A percentile compares a stretch with the other conserved stretches of the same genome.
These are phyloP conservation scores for Turnera subulata DNA, from an alignment of 345 rosid species.

Conservation along the genomic window DNA sequence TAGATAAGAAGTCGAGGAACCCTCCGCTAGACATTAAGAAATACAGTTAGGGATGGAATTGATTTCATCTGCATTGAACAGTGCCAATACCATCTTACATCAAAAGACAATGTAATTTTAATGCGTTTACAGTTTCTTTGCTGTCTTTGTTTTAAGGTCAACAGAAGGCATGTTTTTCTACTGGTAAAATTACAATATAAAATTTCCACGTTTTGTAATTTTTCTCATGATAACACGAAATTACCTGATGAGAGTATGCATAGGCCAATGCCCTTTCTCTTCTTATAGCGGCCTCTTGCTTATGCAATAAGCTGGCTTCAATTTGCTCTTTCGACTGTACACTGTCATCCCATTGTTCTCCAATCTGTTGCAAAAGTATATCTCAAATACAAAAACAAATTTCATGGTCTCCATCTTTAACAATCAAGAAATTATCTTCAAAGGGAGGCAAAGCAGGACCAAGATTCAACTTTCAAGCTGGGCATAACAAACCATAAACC, in stretches of 20 bases:
- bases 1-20: no score
- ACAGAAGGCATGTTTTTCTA: no score
- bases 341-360: conserved; percentile 87
- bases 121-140: no score
- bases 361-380: conserved; percentile 43
- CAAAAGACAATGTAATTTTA: no score
- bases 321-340: conserved; percentile 78
- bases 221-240: conserved; percentile 1
- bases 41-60: no score
- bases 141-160: no score
- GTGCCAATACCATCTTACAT: no score
- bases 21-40: no score
- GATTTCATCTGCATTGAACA: no score
- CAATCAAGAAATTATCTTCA: no score
- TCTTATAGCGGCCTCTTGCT: conserved; percentile 83
- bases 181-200: not conserved
- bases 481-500: not conserved
- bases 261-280: conserved; percentile 91
- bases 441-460: not conserved
- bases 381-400: not conserved
- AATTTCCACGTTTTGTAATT: not conserved
- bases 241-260: conserved; percentile 91
- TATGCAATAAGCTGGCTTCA: conserved; percentile 66
- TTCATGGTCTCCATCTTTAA: no score
- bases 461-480: not conserved